phyloP scores from a whole-genome alignment of 2,329 filamentous ascomycete species.

The Lasiodiplodia gonubiensis region DNA sequence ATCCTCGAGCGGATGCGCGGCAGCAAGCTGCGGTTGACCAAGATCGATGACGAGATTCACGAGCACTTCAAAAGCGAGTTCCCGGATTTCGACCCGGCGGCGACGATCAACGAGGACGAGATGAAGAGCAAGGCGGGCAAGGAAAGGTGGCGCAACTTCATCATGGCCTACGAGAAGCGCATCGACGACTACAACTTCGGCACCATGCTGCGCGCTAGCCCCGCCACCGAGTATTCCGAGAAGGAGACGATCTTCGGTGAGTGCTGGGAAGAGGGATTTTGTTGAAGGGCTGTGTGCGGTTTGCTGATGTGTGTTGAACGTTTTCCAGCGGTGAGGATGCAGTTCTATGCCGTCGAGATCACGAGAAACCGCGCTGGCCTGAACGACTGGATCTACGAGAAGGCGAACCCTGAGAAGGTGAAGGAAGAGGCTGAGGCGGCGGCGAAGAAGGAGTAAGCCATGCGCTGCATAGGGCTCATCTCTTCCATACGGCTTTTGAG shows the following conservation, averaged over 20 bases:
- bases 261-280: constrained; percentile 33
- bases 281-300: background rate
- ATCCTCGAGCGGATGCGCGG: constrained; percentile 91
- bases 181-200: constrained; percentile 99
- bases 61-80: constrained; percentile 87
- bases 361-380: constrained; percentile 81
- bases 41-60: constrained; percentile 93
- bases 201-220: constrained; percentile 81
- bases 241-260: constrained; percentile 90
- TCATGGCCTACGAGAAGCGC: constrained; percentile 91
- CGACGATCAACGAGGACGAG: constrained; percentile 82
- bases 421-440: constrained; percentile 31
- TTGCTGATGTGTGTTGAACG: background rate
- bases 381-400: constrained; percentile 97
- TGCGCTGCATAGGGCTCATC: background rate
- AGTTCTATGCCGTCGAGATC: constrained; percentile 82
- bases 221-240: constrained; percentile 84
- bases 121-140: constrained; percentile 99
- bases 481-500: background rate
- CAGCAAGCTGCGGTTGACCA: constrained; percentile 87
- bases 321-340: constrained; percentile 69
- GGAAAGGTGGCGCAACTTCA: constrained; percentile 92
- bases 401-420: constrained; percentile 68
- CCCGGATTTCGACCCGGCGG: constrained; percentile 86
- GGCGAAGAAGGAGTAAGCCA: constrained; percentile 16